Conservation (phyloP, 148 eudicot genomes). For the Rhododendron vialii region DNA sequence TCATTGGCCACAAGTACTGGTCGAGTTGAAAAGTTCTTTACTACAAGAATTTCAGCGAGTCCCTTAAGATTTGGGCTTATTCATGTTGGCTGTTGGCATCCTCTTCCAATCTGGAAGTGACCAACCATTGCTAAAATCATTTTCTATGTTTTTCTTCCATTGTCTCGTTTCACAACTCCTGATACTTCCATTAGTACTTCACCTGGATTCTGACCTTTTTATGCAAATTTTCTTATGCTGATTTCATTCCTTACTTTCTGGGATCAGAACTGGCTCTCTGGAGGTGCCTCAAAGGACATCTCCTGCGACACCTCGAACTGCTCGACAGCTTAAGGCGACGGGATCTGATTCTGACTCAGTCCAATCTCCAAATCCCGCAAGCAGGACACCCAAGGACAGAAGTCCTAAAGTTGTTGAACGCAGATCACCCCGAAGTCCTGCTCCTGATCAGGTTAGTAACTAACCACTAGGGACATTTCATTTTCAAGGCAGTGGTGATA, state of each 20-base stretch:
- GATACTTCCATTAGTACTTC: not conserved
- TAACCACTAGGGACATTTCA: not conserved
- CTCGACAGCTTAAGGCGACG: slow-evolving; percentile 45
- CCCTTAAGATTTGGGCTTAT: not conserved
- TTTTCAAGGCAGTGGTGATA: not conserved
- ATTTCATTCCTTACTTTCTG: slow-evolving; percentile 7
- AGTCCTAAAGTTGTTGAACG: slow-evolving; percentile 68
- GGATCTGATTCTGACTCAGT: slow-evolving; percentile 47
- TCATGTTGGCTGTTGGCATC: too few species aligned
- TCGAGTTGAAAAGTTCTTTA: not conserved
- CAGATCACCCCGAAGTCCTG: slow-evolving; percentile 57
- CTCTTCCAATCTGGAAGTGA: not conserved
- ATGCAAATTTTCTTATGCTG: not conserved
- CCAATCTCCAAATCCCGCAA: slow-evolving; percentile 50
- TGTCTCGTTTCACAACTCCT: not conserved
- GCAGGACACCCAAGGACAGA: slow-evolving; percentile 52
- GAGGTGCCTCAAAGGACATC: slow-evolving; percentile 58
- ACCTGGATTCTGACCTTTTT: not conserved
- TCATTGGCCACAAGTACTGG: not conserved
- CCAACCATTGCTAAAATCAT: not conserved
- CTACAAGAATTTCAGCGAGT: not conserved
- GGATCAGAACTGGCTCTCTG: slow-evolving; percentile 42
- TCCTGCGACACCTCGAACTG: slow-evolving; percentile 43
- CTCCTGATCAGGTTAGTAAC: slow-evolving; percentile 46
- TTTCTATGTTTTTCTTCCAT: not conserved